phyloP scores from a whole-genome alignment of 306 rosid species.

The Astragalus glycyphyllos region DNA sequence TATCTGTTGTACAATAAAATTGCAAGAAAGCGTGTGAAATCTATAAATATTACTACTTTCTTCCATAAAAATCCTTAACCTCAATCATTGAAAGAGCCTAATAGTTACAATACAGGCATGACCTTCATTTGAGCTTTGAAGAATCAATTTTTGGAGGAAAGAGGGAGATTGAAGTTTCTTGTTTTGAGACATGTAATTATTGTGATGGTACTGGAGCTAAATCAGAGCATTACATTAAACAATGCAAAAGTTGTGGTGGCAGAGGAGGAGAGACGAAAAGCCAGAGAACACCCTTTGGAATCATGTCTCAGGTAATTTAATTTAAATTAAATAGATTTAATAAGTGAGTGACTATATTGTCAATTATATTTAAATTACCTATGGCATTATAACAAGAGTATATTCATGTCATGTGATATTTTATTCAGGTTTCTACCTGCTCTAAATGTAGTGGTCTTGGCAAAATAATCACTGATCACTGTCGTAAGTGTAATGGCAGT shows the following conservation, averaged over 20 bases:
- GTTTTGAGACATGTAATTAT: conserved; percentile 65
- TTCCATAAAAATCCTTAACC: background rate
- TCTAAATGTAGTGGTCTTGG: conserved; percentile 85
- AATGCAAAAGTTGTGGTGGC: conserved; percentile 82
- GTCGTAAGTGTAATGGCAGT: conserved; percentile 73
- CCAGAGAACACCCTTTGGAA: conserved; percentile 88
- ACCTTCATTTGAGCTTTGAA: conserved; percentile 83
- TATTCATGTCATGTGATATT: conserved; percentile 32
- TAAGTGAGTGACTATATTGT: background rate
- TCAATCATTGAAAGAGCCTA: background rate
- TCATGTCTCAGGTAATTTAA: conserved; percentile 78
- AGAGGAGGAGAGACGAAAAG: conserved; percentile 83
- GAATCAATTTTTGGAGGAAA: conserved; percentile 86
- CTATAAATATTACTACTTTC: background rate
- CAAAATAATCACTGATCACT: conserved; percentile 66
- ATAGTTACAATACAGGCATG: conserved; percentile 56
- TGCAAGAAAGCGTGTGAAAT: background rate
- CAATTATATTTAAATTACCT: conserved; percentile 4
- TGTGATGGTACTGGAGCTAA: conserved; percentile 93
- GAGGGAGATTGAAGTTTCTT: conserved; percentile 73
- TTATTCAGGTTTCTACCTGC: conserved; percentile 85
- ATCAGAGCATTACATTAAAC: conserved; percentile 64
- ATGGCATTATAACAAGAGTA: conserved; percentile 12
- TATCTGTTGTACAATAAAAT: background rate
- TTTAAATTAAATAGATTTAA: conserved; percentile 26